Percentiles rank a stretch among this genome's conserved stretches.
Conservation (phyloP, 345 rosid genomes). For the Trapa bicornis region DNA sequence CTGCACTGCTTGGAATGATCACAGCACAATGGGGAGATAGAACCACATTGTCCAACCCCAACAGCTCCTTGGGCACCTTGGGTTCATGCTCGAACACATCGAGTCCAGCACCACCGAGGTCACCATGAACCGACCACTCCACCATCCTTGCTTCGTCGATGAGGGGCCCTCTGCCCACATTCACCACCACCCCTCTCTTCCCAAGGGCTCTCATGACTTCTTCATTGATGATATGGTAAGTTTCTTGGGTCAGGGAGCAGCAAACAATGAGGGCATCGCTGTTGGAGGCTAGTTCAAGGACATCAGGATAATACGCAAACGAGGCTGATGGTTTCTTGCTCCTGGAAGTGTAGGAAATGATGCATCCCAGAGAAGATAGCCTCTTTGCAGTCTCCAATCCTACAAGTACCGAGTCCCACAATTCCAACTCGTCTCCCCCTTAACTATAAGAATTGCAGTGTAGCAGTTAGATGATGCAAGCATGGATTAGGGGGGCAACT, state of each 20-base stretch:
- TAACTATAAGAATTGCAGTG: constrained; percentile 15
- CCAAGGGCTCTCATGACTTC: constrained; percentile 36
- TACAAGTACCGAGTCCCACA: constrained; percentile 38
- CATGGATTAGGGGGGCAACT: not conserved
- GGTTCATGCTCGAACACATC: constrained; percentile 60
- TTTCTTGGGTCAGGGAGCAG: constrained; percentile 30
- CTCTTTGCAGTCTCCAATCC: constrained; percentile 35
- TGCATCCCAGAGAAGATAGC: constrained; percentile 36
- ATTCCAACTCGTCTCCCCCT: constrained; percentile 34
- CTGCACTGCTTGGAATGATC: constrained; percentile 7
- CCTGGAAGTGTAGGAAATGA: constrained; percentile 33
- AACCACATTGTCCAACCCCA: constrained; percentile 30
- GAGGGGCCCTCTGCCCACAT: constrained; percentile 40
- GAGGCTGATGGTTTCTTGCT: constrained; percentile 19
- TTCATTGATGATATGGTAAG: constrained; percentile 37
- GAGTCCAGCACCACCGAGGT: constrained; percentile 44
- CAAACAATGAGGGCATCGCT: constrained; percentile 31
- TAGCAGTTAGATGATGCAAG: not conserved
- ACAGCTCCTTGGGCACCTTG: constrained; percentile 25
- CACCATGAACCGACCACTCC: constrained; percentile 25
- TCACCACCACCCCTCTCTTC: constrained; percentile 33
- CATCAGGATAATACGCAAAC: constrained; percentile 24
- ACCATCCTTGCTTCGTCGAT: constrained; percentile 47
- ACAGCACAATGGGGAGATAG: constrained; percentile 31
- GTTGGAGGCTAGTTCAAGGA: constrained; percentile 30